These are phyloP conservation scores for Globisporangium paddicum DNA, from an alignment of 352 stramenopile genomes.

Conservation along the genomic window DNA sequence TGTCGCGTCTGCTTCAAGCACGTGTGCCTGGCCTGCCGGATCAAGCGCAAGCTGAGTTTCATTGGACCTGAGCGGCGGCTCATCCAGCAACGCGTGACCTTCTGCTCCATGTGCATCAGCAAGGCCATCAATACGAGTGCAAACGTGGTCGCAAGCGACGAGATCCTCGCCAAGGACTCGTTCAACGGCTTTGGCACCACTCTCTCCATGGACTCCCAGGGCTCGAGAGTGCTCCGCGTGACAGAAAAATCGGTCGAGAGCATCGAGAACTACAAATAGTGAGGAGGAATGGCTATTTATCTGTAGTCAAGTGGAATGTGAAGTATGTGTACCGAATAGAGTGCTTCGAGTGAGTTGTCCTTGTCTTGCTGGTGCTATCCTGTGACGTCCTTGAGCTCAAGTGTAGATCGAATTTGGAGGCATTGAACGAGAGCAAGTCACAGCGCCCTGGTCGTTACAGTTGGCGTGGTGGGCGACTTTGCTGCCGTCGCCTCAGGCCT, in stretches of 20 bases:
- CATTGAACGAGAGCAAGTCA: conserved; percentile 35
- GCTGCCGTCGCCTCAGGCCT: conserved; percentile 55
- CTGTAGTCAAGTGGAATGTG: background rate
- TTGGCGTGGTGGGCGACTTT: conserved; percentile 44
- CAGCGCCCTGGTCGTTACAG: conserved; percentile 37
- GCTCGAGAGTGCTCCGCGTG: conserved; percentile 3
- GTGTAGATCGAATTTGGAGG: conserved; percentile 32
- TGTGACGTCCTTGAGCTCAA: too few relatives aligned
- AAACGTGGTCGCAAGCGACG: conserved; percentile 17
- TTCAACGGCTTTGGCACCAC: conserved; percentile 12
- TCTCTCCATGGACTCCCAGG: conserved; percentile 1
- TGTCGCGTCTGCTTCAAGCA: conserved; percentile 31
- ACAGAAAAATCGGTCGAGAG: conserved; percentile 7
- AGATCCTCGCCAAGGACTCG: conserved; percentile 16
- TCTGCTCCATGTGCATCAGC: conserved; percentile 36
- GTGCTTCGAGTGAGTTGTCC: background rate
- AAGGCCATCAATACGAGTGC: conserved; percentile 30
- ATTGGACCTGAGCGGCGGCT: conserved; percentile 24
- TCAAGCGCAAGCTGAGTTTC: conserved; percentile 35
- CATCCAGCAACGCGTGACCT: conserved; percentile 30
- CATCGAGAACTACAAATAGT: conserved; percentile 5
- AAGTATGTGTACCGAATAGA: background rate
- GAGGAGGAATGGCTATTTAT: background rate
- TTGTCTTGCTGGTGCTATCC: background rate
- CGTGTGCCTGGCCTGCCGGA: conserved; percentile 30